Evolutionary conservation across 2,329 filamentous ascomycete genomes (phyloP), one percentile per base, ranked within the genome.

Genomic region (Calonectria henricotiae): DNA sequence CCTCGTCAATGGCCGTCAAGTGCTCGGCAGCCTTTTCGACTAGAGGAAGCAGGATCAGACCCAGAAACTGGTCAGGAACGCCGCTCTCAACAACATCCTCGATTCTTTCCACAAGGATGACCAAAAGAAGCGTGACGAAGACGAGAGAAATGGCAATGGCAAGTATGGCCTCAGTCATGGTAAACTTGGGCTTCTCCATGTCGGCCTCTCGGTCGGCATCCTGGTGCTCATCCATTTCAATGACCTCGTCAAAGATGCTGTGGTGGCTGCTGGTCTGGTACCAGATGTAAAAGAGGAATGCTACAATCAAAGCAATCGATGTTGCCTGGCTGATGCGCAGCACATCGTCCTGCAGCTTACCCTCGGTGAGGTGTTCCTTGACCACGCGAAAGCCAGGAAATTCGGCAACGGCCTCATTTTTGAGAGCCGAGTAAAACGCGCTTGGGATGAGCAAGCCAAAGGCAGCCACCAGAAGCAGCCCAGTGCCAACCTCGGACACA

Each of bases 11-110:
- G 3, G 91, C 90, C 1, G 90, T 92, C 44, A 93, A 81, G 79
- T 93, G 91, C 75, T 93, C 91, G 2, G 91, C 91, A 0, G 89
- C 88, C 77, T 94, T 94, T 76, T 93, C 92, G 1, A 93, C 91
- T 2, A 93, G 83, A 3, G 91, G 88, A 5, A 93, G 83, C 0
- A 93, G 83, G 62, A 93, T 93, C 27, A 93, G 81, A 77, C 91
- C 81, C 49, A 82, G 62, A 17, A 80, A 81, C 37, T 82, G 80
- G 17, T 81, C 79, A 0, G 79, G 78, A 0, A 83, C 72, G 1
- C 78, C 79, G 15, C 71, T 76, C 27, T 81, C 76, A 0, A 83
- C 79, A 5, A 82, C 89, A 75, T 84, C 83, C 15, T 89, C 85
- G 62, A 94, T 93, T 74, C 92, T 82, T 54, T 89, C 84, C 8